Evolutionary conservation across 257 asterid species (phyloP).

Genomic region (Nicotiana sylvestris): DNA sequence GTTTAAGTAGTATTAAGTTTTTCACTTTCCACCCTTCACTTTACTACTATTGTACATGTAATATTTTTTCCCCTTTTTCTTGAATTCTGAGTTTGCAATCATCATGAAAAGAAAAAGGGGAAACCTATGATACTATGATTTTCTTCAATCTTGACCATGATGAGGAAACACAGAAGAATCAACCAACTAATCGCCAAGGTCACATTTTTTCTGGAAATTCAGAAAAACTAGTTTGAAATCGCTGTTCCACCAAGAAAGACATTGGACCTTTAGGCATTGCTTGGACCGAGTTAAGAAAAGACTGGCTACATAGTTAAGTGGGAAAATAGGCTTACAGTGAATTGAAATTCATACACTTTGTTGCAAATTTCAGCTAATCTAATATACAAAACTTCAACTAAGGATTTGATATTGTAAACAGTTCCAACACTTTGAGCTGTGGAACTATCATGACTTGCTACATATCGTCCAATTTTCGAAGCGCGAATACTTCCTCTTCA

Average conservation of each 20-base stretch:
- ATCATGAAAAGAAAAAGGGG: background rate
- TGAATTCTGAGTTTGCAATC: background rate
- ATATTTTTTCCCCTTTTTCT: background rate
- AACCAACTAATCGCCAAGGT: background rate
- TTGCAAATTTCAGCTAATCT: background rate
- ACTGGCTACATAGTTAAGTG: background rate
- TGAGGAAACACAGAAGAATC: background rate
- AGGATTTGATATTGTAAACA: background rate
- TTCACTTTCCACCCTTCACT: background rate
- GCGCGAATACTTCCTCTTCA: background rate
- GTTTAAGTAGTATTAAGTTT: background rate
- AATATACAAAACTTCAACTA: background rate
- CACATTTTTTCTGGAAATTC: background rate
- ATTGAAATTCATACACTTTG: background rate
- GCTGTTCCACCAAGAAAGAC: background rate
- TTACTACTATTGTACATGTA: background rate
- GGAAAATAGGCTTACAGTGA: background rate
- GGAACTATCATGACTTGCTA: background rate
- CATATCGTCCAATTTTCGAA: background rate
- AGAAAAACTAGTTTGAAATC: background rate
- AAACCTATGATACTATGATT: background rate
- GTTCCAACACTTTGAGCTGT: background rate
- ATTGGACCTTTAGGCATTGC: background rate
- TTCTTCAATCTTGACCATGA: background rate
- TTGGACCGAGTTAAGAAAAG: background rate